These are phyloP conservation scores for Claviceps citrina DNA, from an alignment of 2,329 filamentous ascomycete genomes.

Conservation along the genomic window DNA sequence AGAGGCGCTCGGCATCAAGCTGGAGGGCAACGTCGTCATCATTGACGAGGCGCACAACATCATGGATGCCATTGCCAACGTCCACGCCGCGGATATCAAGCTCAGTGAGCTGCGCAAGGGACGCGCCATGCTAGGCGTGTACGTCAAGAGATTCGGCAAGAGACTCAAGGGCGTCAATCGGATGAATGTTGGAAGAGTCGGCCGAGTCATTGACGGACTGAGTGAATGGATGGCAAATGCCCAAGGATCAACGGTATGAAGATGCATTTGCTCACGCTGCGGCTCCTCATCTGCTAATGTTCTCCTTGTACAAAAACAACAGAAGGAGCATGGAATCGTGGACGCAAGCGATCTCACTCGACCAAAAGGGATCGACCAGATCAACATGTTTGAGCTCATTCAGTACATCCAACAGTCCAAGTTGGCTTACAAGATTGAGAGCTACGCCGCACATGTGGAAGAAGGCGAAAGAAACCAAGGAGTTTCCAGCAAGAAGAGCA, in stretches of 20 bases:
- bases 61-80: slow-evolving; percentile 82
- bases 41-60: slow-evolving; percentile 97
- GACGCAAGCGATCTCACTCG: slow-evolving; percentile 58
- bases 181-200: slow-evolving; percentile 77
- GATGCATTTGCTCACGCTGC: no score
- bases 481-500: slow-evolving; percentile 10
- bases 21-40: slow-evolving; percentile 82
- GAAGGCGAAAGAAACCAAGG: slow-evolving; percentile 20
- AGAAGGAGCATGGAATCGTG: slow-evolving; percentile 47
- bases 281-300: not conserved
- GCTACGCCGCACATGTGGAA: slow-evolving; percentile 51
- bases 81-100: slow-evolving; percentile 65
- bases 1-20: slow-evolving; percentile 70
- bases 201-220: slow-evolving; percentile 68
- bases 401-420: slow-evolving; percentile 85
- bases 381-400: slow-evolving; percentile 81
- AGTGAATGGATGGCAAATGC: slow-evolving; percentile 49
- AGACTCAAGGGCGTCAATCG: slow-evolving; percentile 80
- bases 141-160: slow-evolving; percentile 77
- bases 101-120: slow-evolving; percentile 58
- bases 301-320: not conserved
- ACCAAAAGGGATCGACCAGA: slow-evolving; percentile 81
- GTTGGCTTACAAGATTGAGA: slow-evolving; percentile 84
- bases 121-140: slow-evolving; percentile 60
- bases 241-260: slow-evolving; percentile 26